A percentile compares a stretch with the other conserved stretches of the same genome.
phyloP scores from a whole-genome alignment of 2,329 filamentous ascomycete genomes.

The Catunica adiposa region DNA sequence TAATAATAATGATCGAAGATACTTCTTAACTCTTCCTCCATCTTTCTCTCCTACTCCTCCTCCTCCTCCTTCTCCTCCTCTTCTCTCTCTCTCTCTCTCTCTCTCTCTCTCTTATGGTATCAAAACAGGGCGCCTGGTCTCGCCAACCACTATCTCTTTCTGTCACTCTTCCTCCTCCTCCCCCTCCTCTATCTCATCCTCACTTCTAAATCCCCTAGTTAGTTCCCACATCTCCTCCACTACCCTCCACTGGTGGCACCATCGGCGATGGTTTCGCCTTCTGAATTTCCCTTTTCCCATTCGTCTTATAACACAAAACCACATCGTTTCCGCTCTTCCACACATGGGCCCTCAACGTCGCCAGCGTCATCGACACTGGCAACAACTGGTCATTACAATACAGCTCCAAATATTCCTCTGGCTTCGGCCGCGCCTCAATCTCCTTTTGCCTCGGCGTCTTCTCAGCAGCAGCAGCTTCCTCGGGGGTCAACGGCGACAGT shows the following conservation, averaged over 20 bases:
- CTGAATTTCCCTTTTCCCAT: slow-evolving; percentile 56
- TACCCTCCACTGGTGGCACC: slow-evolving; percentile 7
- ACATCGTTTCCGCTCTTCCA: slow-evolving; percentile 96
- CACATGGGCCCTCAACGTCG: slow-evolving; percentile 75
- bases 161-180: background rate
- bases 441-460: slow-evolving; percentile 27
- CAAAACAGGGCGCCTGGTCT: too few species aligned
- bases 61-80: too few species aligned
- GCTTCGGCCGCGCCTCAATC: slow-evolving; percentile 45
- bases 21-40: background rate
- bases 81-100: too few species aligned
- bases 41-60: background rate
- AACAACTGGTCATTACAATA: slow-evolving; percentile 83
- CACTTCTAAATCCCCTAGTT: too few species aligned
- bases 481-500: background rate
- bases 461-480: background rate
- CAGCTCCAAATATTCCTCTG: slow-evolving; percentile 86
- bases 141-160: too few species aligned
- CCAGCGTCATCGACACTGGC: slow-evolving; percentile 75
- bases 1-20: background rate
- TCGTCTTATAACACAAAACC: slow-evolving; percentile 75
- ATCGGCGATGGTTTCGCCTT: slow-evolving; percentile 20
- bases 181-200: background rate
- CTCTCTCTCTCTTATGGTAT: too few species aligned
- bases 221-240: background rate